Base-by-base conservation (phyloP, 1,139 yeast species). In the Protomyces macrosporus region DNA sequence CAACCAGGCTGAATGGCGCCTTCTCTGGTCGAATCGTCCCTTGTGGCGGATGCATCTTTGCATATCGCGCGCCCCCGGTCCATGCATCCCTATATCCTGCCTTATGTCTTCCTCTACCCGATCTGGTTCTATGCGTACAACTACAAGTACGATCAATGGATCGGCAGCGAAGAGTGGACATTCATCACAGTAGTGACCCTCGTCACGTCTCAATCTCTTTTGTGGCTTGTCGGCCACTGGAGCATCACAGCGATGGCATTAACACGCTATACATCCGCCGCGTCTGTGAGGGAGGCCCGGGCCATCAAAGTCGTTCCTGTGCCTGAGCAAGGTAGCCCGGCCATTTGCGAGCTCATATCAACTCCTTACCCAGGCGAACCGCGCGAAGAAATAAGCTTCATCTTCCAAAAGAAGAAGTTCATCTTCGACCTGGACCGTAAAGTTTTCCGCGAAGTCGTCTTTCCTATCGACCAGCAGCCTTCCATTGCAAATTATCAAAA, bases 211-310 rank as follows among this genome's bases (percentile, higher is more conserved):
- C 95, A 93, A 73, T 78, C 86, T 66, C 78, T 93, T 73, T 77
- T 93, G 65, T 83, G 93, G 87, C 82, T 93, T 74, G 84, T 90
- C 84, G 97, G 98, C n/a, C 88, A 88, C 72, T 93, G 99, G 99
- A 90, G 86, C 73, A 82, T 90, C 65, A 81, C 83, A 64, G 77
- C 93, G 67, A 82, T 84, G 68, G 82, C 89, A 45, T 75, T 75
- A n/a, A 90, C 93, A 77, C 88, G 90, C 72, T 89, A 87, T 72
- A 68, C 74, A 42, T 70, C 73, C 55, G 62, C 53, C 6, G 12
- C 33, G 14, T 52, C 10, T 45, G 37, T 56, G 6, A 50, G 23
- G 50, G 61, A 45, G 34, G 60, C 65, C 39, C 48, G 45, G 51
- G 84, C 86, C 70, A 83, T 93, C 68, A 81, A 87, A 73, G 81